Evolutionary conservation across 139 green algal genomes (phyloP), one percentile per base, ranked within the genome.

Genomic region (Nannochloris sp.): DNA sequence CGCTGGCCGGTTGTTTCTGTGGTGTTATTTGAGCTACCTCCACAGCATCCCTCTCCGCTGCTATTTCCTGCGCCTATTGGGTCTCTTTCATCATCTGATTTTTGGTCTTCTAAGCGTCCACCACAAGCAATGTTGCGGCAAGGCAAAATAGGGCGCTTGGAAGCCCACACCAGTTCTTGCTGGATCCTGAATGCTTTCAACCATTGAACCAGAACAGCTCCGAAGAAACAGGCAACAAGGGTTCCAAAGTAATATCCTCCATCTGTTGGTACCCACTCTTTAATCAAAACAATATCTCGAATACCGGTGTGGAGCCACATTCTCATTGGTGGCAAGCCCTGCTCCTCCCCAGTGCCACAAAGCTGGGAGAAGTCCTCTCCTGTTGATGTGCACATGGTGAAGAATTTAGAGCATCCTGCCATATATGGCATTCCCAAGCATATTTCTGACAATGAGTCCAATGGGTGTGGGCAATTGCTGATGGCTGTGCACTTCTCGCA

Each of bases 301-400:
- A 68, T 72, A 49, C 45, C 43, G 9, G 70, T 65, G 33, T 78
- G 71, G n/a, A 78, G 8, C 30, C 58, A 78, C 65, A 67, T 70
- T 30, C 61, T 66, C 45, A 65, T 76, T 40, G 20, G 56, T 4
- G 62, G n/a, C n/a, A 43, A 31, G 31, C 4, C 28, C 6, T 33
- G 25, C 43, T 45, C 16, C 11, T 33, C 23, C 17, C 11, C 6
- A n/a, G 14, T 44, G 13, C 25, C 61, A 37, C 68, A 76, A 16
- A 76, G 50, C 17, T 13, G 12, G 9, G 31, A 37, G 26, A 76
- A 76, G 3, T 64, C 67, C 23, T 28, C 57, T 43, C 33, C 60
- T 17, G 50, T 56, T 5, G 62, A 64, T 31, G 53, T 55, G 33
- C 70, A 76, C 63, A 76, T 68, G 3, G 20, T n/a, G 4, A 37